phyloP scores from a whole-genome alignment of 306 rosid species.

The Glycine latifolia region DNA sequence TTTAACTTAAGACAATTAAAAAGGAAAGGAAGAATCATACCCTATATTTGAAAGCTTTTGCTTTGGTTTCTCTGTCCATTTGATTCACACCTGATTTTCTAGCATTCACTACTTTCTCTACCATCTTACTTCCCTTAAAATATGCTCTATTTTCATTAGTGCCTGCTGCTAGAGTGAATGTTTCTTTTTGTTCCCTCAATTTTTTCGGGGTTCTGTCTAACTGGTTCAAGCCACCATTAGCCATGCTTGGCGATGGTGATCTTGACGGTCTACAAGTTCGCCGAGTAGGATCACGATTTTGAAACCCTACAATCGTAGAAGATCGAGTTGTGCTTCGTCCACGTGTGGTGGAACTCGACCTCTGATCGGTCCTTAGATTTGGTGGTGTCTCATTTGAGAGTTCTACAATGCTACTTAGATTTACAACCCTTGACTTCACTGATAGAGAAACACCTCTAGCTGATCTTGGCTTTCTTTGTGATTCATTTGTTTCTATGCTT shows the following conservation, averaged over 20 bases:
- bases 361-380: slow-evolving; percentile 64
- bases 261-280: slow-evolving; percentile 58
- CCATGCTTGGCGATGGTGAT: slow-evolving; percentile 72
- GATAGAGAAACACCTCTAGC: slow-evolving; percentile 64
- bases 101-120: slow-evolving; percentile 79
- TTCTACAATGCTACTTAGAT: slow-evolving; percentile 37
- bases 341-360: slow-evolving; percentile 60
- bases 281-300: slow-evolving; percentile 40
- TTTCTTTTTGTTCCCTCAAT: slow-evolving; percentile 39
- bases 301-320: slow-evolving; percentile 32
- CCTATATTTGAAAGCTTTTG: slow-evolving; percentile 46
- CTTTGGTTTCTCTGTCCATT: slow-evolving; percentile 50
- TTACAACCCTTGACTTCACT: slow-evolving; percentile 54
- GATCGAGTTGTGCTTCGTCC: slow-evolving; percentile 53
- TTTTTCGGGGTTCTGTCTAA: slow-evolving; percentile 45
- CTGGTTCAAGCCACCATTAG: slow-evolving; percentile 60
- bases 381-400: slow-evolving; percentile 64
- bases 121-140: slow-evolving; percentile 84
- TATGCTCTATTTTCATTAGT: slow-evolving; percentile 42
- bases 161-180: slow-evolving; percentile 34
- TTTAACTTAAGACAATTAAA: not conserved
- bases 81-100: slow-evolving; percentile 57
- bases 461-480: slow-evolving; percentile 50
- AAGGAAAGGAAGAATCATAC: slow-evolving; percentile 37
- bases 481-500: slow-evolving; percentile 41